Percentiles rank a stretch among this genome's conserved stretches.
phyloP scores from a whole-genome alignment of 1,284 basidiomycete genomes.

The Sporisorium exsertum region DNA sequence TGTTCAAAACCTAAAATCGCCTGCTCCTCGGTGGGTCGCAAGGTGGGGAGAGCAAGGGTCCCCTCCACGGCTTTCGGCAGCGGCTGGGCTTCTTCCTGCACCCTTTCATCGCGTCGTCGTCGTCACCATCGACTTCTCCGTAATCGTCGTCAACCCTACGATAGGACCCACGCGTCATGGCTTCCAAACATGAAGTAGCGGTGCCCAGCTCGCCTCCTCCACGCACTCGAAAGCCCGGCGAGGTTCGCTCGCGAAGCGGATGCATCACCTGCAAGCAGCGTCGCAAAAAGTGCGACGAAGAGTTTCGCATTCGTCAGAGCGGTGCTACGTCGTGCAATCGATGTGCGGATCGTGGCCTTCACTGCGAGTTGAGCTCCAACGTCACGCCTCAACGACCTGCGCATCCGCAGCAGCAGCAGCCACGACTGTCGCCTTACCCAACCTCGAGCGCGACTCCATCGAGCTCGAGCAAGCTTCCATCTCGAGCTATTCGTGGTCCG shows the following conservation, averaged over 20 bases:
- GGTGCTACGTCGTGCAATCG: constrained; percentile 46
- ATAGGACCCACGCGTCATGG: constrained; percentile 17
- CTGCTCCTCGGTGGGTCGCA: too few species aligned
- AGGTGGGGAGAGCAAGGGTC: too few species aligned
- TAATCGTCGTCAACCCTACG: neutral
- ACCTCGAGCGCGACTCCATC: constrained; percentile 5
- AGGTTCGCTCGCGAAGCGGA: constrained; percentile 51
- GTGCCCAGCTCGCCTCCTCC: constrained; percentile 30
- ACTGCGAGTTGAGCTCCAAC: constrained; percentile 35
- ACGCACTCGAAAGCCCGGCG: constrained; percentile 46
- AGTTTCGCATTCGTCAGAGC: constrained; percentile 47
- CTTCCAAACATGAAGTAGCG: constrained; percentile 3
- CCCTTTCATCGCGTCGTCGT: neutral
- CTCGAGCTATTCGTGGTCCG: constrained; percentile 15
- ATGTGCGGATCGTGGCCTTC: constrained; percentile 46
- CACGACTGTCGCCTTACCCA: constrained; percentile 21
- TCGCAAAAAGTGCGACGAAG: constrained; percentile 57
- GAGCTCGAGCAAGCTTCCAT: constrained; percentile 9
- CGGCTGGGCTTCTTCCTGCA: too few species aligned
- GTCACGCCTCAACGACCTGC: constrained; percentile 19
- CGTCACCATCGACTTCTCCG: neutral
- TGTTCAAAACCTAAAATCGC: too few species aligned
- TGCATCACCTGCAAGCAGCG: constrained; percentile 55
- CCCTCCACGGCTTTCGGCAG: too few species aligned
- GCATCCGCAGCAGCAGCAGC: constrained; percentile 13